A percentile compares a stretch with the other conserved stretches of the same genome.
These are phyloP conservation scores for Hibiscus trionum DNA, from an alignment of 345 rosid species.

Conservation along the genomic window DNA sequence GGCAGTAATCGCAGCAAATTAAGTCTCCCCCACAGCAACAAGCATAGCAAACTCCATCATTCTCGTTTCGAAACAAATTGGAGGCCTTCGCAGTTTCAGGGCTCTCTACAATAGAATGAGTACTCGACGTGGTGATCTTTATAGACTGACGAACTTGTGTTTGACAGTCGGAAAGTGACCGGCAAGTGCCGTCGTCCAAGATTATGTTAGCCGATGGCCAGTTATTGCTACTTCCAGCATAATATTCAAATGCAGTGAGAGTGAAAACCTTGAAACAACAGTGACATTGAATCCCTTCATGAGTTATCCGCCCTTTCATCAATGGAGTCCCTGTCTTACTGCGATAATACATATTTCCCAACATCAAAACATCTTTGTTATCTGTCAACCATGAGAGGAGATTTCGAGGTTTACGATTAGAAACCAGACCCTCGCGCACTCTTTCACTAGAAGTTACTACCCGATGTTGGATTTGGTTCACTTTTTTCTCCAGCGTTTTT, in stretches of 20 bases:
- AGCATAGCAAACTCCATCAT: background rate
- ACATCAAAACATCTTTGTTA: constrained; percentile 15
- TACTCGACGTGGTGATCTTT: background rate
- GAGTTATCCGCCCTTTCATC: background rate
- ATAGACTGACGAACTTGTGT: constrained; percentile 15
- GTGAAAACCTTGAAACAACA: constrained; percentile 22
- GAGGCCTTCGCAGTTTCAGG: background rate
- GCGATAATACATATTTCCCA: constrained; percentile 28
- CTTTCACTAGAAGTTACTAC: background rate
- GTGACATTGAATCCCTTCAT: constrained; percentile 17
- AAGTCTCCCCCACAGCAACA: too few species aligned
- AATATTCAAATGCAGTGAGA: constrained; percentile 17
- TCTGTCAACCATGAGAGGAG: constrained; percentile 37
- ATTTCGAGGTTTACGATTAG: constrained; percentile 13
- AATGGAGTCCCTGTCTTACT: background rate
- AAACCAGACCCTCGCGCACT: background rate
- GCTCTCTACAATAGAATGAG: background rate
- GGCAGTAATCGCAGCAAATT: too few species aligned
- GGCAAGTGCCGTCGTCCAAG: background rate
- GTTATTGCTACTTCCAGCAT: constrained; percentile 6
- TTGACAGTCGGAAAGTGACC: constrained; percentile 36
- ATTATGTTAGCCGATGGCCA: constrained; percentile 15
- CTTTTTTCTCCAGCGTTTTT: background rate
- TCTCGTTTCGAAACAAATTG: background rate
- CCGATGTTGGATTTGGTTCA: background rate